These are phyloP conservation scores for Auricularia cornea DNA, from an alignment of 768 basidiomycete genomes.

Conservation along the genomic window DNA sequence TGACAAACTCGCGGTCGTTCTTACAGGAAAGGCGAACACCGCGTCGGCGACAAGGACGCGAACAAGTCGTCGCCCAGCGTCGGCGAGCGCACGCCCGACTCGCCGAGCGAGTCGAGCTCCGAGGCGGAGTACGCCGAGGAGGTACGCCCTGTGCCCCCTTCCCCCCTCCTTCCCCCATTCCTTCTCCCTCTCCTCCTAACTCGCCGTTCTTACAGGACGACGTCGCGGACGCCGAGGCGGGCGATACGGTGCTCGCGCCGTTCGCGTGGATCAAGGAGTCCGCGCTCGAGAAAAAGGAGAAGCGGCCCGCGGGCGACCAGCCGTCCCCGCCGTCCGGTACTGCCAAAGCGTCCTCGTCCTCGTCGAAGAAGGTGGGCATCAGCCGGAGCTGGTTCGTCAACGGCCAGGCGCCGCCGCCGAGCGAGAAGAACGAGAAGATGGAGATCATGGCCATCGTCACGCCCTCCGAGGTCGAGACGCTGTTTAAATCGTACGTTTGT, in stretches of 20 bases:
- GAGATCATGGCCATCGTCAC: constrained; percentile 40
- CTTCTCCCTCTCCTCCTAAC: neutral
- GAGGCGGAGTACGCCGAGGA: neutral
- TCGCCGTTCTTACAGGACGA: neutral
- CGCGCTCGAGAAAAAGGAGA: neutral
- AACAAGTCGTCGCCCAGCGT: neutral
- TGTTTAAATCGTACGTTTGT: constrained; percentile 44
- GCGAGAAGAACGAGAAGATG: constrained; percentile 18
- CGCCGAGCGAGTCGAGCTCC: neutral
- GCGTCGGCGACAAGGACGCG: neutral
- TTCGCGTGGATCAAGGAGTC: neutral
- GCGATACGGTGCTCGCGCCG: neutral
- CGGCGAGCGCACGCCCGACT: neutral
- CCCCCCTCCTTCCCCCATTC: neutral
- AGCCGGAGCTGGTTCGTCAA: neutral
- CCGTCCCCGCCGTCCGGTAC: too few species aligned
- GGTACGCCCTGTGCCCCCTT: neutral
- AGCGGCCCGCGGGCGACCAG: too few species aligned
- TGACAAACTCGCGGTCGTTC: too few species aligned
- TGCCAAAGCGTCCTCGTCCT: too few species aligned
- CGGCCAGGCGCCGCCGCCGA: neutral
- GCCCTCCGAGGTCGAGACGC: constrained; percentile 40
- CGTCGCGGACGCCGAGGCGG: neutral
- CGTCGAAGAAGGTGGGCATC: too few species aligned
- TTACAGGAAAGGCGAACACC: neutral